These are phyloP conservation scores for Solanum acaule DNA, from an alignment of 257 asterid genomes.

Conservation along the genomic window DNA sequence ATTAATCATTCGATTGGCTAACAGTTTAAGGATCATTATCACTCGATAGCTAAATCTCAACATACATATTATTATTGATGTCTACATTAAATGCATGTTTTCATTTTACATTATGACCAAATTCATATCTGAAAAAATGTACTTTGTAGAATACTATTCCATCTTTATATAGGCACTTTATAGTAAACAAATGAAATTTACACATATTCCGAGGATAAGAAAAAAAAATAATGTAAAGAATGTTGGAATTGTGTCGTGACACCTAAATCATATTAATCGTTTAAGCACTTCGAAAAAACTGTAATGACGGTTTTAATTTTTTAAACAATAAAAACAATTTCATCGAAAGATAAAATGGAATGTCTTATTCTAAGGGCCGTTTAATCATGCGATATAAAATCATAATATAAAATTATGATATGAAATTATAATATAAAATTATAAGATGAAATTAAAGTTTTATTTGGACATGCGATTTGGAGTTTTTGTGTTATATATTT, in stretches of 20 bases:
- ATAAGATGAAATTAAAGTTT: too few species aligned
- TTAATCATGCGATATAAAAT: too few species aligned
- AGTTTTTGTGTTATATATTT: too few species aligned
- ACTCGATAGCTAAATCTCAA: not conserved
- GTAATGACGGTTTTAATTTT: not conserved
- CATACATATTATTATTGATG: not conserved
- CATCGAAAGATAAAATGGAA: not conserved
- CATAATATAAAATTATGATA: too few species aligned
- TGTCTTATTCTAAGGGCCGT: not conserved
- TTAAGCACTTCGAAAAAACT: not conserved
- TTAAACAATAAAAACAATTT: not conserved
- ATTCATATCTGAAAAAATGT: not conserved
- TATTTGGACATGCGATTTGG: too few species aligned
- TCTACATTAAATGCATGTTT: not conserved
- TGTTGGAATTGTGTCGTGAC: not conserved
- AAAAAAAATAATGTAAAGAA: not conserved
- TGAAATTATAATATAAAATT: too few species aligned
- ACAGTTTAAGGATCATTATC: not conserved
- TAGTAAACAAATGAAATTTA: not conserved
- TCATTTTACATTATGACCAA: not conserved
- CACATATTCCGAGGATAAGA: not conserved
- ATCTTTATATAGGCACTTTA: not conserved
- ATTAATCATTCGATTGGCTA: not conserved
- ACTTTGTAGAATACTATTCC: not conserved
- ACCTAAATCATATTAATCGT: not conserved